Percentiles rank a stretch among this genome's conserved stretches.
Conservation (phyloP, 2,329 filamentous ascomycete species). For the Cladophialophora carrionii region DNA sequence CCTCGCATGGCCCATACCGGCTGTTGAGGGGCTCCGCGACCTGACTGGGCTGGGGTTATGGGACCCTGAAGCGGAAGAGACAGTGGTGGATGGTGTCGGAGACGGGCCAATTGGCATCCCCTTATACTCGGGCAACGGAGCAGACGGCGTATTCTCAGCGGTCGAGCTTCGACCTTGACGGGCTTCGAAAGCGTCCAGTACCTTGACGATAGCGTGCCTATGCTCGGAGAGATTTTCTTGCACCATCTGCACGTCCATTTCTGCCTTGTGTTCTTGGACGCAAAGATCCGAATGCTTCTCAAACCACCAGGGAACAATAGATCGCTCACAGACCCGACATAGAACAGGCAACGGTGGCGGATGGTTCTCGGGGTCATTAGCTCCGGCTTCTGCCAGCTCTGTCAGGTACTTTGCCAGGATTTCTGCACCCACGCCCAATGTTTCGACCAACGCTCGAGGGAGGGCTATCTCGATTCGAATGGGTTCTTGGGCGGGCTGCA, state of each 20-base stretch:
- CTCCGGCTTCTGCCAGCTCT: constrained; percentile 78
- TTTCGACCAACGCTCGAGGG: constrained; percentile 84
- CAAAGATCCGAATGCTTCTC: constrained; percentile 98
- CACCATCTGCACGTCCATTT: constrained; percentile 96
- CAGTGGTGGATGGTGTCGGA: constrained; percentile 68
- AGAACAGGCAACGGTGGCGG: constrained; percentile 82
- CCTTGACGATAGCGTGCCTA: constrained; percentile 89
- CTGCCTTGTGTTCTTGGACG: constrained; percentile 90
- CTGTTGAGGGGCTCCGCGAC: constrained; percentile 63
- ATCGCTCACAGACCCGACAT: constrained; percentile 95
- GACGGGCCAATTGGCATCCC: constrained; percentile 72
- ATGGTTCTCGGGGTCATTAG: constrained; percentile 73
- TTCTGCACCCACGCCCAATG: constrained; percentile 90
- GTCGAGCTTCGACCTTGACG: constrained; percentile 67
- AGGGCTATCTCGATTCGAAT: constrained; percentile 96
- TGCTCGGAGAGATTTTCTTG: constrained; percentile 93
- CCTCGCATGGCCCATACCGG: constrained; percentile 77
- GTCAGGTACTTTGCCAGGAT: constrained; percentile 93
- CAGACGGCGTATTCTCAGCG: constrained; percentile 51
- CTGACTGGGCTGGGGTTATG: constrained; percentile 63
- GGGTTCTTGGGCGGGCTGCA: constrained; percentile 84
- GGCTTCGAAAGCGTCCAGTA: constrained; percentile 87
- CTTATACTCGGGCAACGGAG: constrained; percentile 74
- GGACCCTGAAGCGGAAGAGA: constrained; percentile 68
- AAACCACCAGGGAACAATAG: constrained; percentile 99